Percentiles rank a stretch among this genome's conserved stretches.
Conservation (phyloP, 2,329 filamentous ascomycete genomes). For the Botrytis byssoidea region DNA sequence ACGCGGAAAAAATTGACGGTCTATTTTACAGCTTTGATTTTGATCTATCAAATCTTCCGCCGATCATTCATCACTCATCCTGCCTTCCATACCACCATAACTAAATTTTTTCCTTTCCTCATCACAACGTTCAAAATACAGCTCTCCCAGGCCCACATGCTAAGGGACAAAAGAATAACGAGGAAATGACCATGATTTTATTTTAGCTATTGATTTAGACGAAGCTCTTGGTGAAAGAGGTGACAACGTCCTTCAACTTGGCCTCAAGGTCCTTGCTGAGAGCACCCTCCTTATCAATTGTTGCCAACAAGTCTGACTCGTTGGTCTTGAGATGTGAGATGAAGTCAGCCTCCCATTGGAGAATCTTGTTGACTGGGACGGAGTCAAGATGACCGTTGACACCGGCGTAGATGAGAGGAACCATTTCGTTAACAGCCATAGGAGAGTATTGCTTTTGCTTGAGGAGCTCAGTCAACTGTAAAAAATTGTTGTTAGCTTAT, state of each 20-base stretch:
- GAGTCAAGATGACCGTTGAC: constrained; percentile 93
- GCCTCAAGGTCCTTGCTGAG: constrained; percentile 92
- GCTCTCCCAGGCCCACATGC: constrained; percentile 29
- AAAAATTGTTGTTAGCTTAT: constrained; percentile 28
- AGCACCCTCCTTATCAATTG: constrained; percentile 93
- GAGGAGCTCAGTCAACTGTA: constrained; percentile 84
- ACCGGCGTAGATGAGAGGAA: constrained; percentile 98
- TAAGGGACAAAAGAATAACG: constrained; percentile 35
- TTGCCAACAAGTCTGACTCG: constrained; percentile 77
- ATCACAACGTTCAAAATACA: constrained; percentile 30
- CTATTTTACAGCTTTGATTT: constrained; percentile 39
- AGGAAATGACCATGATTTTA: constrained; percentile 24
- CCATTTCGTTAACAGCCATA: constrained; percentile 99
- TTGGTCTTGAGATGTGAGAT: constrained; percentile 87
- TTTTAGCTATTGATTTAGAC: constrained; percentile 38
- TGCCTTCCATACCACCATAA: not conserved
- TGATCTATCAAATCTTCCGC: constrained; percentile 35
- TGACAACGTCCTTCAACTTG: constrained; percentile 74
- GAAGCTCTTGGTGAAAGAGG: constrained; percentile 93
- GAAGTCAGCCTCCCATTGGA: constrained; percentile 94
- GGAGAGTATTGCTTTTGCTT: constrained; percentile 99
- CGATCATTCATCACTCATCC: constrained; percentile 25
- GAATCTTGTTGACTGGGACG: constrained; percentile 87
- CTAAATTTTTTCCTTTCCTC: constrained; percentile 2
- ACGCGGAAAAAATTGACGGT: constrained; percentile 36